These are phyloP conservation scores for Melianthus villosus DNA, from an alignment of 441 rosid species.

Conservation along the genomic window DNA sequence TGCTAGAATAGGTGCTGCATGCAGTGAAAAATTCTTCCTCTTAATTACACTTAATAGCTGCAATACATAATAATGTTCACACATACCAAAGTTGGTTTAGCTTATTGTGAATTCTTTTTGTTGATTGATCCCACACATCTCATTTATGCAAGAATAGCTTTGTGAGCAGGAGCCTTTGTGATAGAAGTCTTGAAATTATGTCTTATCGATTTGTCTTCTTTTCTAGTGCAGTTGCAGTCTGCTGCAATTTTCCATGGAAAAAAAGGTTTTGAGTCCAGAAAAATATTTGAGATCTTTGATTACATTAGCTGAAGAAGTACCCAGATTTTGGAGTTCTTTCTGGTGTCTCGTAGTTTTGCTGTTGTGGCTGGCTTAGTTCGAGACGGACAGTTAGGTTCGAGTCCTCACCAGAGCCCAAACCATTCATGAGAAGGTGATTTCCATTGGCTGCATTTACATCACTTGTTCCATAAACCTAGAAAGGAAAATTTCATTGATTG, in stretches of 20 bases:
- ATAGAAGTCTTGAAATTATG: too few species aligned
- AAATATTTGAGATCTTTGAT: neutral
- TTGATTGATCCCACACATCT: too few species aligned
- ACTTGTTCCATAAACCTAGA: conserved; percentile 57
- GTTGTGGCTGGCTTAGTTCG: conserved; percentile 84
- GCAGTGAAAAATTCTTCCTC: too few species aligned
- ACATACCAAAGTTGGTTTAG: too few species aligned
- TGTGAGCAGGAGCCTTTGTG: too few species aligned
- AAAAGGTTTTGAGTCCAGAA: conserved; percentile 12
- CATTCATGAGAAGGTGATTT: conserved; percentile 26
- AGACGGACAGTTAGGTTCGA: conserved; percentile 48
- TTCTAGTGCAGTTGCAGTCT: conserved; percentile 43
- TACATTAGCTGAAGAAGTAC: conserved; percentile 12
- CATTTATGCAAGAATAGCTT: too few species aligned
- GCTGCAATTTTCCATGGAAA: conserved; percentile 26
- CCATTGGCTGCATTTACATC: conserved; percentile 30
- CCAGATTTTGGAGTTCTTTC: conserved; percentile 32
- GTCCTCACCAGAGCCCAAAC: conserved; percentile 32
- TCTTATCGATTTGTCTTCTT: too few species aligned
- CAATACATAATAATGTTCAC: too few species aligned
- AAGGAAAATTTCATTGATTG: conserved; percentile 13
- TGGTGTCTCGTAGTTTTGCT: conserved; percentile 32
- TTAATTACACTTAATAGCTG: too few species aligned
- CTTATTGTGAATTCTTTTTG: too few species aligned
- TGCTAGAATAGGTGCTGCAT: too few species aligned